Evolutionary conservation across 441 rosid genomes (phyloP), one percentile per base, ranked within the genome.

Genomic region (Lagerstroemia fauriei): DNA sequence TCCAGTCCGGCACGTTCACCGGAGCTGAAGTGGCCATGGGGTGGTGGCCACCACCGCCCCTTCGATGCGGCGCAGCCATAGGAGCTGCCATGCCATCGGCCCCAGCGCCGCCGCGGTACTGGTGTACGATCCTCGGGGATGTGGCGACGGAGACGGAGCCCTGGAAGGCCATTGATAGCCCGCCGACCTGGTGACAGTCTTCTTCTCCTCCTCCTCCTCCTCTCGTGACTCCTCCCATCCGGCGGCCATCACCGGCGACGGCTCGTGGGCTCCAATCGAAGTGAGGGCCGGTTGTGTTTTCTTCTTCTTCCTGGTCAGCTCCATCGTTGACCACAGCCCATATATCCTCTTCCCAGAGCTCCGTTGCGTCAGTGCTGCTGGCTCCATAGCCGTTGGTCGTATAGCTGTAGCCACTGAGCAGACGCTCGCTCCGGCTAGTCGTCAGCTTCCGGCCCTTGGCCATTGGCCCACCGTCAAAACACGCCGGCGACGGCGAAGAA

Each of bases 1-100:
- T 92, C 99, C 98, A 94, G 73, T 92, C 95, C 34, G 98, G 98
- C n/a, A 94, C 97, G 88, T 93, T 91, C 80, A 96, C 85, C 9
- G 99, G 98, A n/a, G 94, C 98, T 66, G 99, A 96, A 82, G 94
- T 87, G 74, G 97, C 98, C 81, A 93, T 80, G 56, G 89, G 46
- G 10, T 31, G 73, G 44, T 14, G 38, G 20, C 72, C 90, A 38
- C 76, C 85, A 61, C 87, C 88, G 48, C 91, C 89, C 9, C 44
- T 46, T 34, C 46, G 44, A 8, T 44, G 25, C 24, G 38, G 46
- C 4, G 46, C 46, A 7, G 73, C 71, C 71, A 65, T 10, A 29
- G 71, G 32, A 65, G 74, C 85, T 4, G 87, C 32, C 89, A 31
- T 2, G 48, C 51, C n/a, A 80, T 83, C 88, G 44, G 76, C 80